A percentile compares a stretch with the other conserved stretches of the same genome.
Conservation (phyloP, 2,329 filamentous ascomycete species). For the Pestalotiopsis sp. region DNA sequence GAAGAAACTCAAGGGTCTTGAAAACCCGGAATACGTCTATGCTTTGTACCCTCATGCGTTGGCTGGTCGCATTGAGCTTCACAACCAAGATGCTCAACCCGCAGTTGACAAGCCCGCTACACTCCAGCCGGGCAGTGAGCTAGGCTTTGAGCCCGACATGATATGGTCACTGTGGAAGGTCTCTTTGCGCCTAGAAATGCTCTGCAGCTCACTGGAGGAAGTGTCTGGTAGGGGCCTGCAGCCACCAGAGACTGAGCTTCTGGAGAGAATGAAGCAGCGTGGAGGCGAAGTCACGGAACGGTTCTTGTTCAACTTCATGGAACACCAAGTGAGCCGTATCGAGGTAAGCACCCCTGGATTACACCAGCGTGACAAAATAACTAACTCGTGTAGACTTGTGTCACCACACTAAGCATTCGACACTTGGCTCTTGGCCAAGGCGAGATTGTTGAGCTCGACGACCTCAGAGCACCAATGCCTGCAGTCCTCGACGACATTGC, state of each 20-base stretch:
- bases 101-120: constrained; percentile 60
- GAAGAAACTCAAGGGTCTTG: constrained; percentile 91
- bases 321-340: constrained; percentile 93
- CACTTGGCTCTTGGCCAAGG: constrained; percentile 75
- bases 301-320: constrained; percentile 86
- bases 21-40: constrained; percentile 96
- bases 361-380: neutral
- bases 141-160: constrained; percentile 77
- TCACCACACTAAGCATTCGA: constrained; percentile 77
- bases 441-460: constrained; percentile 63
- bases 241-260: constrained; percentile 78
- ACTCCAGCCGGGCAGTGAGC: constrained; percentile 65
- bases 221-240: constrained; percentile 65
- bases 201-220: constrained; percentile 86
- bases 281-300: constrained; percentile 87
- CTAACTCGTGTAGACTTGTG: constrained; percentile 67
- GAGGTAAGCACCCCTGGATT: constrained; percentile 65
- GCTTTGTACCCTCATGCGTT: constrained; percentile 92
- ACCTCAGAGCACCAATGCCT: constrained; percentile 77
- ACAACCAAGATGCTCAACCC: constrained; percentile 50
- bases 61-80: constrained; percentile 75
- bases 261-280: constrained; percentile 67
- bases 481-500: constrained; percentile 68
- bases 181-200: constrained; percentile 86
- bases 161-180: constrained; percentile 91